A percentile compares a stretch with the other conserved stretches of the same genome.
Conservation (phyloP, 2,329 filamentous ascomycete species). For the Huntiella moniliformis region DNA sequence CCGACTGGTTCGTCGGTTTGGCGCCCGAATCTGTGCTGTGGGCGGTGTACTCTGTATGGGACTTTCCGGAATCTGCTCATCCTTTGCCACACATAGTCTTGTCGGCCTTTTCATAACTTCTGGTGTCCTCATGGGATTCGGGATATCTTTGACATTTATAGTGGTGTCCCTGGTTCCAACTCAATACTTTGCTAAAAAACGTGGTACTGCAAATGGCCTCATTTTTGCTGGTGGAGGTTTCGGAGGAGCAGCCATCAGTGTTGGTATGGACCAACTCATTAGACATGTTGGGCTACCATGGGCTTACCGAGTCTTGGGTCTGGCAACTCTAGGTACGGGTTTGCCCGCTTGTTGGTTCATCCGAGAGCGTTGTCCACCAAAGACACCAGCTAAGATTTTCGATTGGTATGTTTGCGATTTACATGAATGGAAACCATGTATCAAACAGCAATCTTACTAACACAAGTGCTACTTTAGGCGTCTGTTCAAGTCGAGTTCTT, state of each 20-base stretch:
- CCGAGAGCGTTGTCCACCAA: slow-evolving; percentile 24
- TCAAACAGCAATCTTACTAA: neutral
- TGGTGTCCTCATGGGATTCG: slow-evolving; percentile 19
- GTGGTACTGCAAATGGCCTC: slow-evolving; percentile 36
- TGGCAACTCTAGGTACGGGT: slow-evolving; percentile 33
- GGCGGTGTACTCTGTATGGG: slow-evolving; percentile 32
- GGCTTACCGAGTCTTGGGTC: slow-evolving; percentile 33
- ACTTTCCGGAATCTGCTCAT: slow-evolving; percentile 26
- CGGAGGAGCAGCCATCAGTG: slow-evolving; percentile 33
- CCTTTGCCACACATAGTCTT: slow-evolving; percentile 20
- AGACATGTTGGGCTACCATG: slow-evolving; percentile 26
- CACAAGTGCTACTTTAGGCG: slow-evolving; percentile 18
- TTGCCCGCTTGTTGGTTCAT: slow-evolving; percentile 36
- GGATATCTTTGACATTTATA: slow-evolving; percentile 23
- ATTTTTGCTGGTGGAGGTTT: slow-evolving; percentile 35
- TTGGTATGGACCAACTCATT: slow-evolving; percentile 30
- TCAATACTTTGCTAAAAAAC: slow-evolving; percentile 35
- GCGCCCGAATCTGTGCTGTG: slow-evolving; percentile 27
- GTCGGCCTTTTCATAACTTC: slow-evolving; percentile 20
- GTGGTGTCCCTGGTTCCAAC: slow-evolving; percentile 29
- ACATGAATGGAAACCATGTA: too few species aligned
- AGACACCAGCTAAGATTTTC: slow-evolving; percentile 23
- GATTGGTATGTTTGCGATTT: slow-evolving; percentile 25
- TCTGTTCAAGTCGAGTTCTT: slow-evolving; percentile 32
- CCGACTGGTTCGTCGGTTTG: slow-evolving; percentile 30